Base-by-base conservation (phyloP, 352 stramenopile genomes). In the Pythium dissimile region DNA sequence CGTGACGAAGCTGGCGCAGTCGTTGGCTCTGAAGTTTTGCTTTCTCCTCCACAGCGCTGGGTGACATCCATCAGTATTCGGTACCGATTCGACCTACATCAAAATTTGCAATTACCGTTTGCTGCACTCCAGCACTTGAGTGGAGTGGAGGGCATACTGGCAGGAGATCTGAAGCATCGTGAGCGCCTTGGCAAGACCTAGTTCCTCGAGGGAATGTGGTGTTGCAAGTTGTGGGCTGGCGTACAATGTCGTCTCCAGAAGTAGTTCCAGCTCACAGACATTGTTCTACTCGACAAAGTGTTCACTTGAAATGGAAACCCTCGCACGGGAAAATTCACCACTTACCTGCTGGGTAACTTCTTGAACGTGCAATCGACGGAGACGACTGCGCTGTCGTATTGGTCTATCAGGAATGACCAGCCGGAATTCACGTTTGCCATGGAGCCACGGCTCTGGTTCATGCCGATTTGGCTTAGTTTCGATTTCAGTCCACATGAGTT, bases 141-240 rank as follows among this genome's bases (percentile, higher is more conserved):
- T 53, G 27, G 72, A 87, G 39, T 83, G 66, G 15, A 56, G 51
- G n/a, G 74, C 62, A 47, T 90, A 90, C 49, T 90, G 80, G 16
- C 78, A 88, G 2, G 80, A 73, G 24, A 90, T 49, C 46, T 90
- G 80, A 1, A 89, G 64, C 11, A 90, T 32, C 15, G 31, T 20
- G 23, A 61, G 5, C n/a, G 47, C 39, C 35, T 54, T 37, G 9
- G 15, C 1, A 5, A 54, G 28, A 9, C 42, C 27, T 1, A 31
- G 20, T 9, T 23, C 41, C 1, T 41, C 11, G 15, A 12, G n/a
- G 1, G 20, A 59, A 0, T 31, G 4, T 4, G 5, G 28, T 13
- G n/a, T 1, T 16, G 12, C 11, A 5, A 38, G 9, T 48, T 9
- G 21, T 16, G 23, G 18, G 28, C 28, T 45, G 2, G 67, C 66